Evolutionary conservation across 169 alveolate species (phyloP).

Genomic region (Plasmodium fragile): DNA sequence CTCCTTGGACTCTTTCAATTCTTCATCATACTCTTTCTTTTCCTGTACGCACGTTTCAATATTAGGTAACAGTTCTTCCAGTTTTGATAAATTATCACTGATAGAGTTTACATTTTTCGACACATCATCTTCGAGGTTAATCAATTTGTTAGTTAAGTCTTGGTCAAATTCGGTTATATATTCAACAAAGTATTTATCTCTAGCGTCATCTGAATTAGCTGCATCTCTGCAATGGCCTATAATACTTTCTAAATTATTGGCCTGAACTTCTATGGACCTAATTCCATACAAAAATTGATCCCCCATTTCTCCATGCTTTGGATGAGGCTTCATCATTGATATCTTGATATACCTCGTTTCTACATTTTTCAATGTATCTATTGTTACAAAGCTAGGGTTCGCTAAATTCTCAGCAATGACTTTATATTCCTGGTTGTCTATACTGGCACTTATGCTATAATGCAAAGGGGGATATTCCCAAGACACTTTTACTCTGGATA

Average conservation of each 20-base stretch:
- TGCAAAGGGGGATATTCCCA: slow-evolving; percentile 94
- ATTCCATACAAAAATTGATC: slow-evolving; percentile 90
- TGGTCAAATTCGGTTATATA: slow-evolving; percentile 88
- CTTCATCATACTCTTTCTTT: slow-evolving; percentile 79
- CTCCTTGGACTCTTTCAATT: slow-evolving; percentile 80
- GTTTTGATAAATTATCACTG: slow-evolving; percentile 82
- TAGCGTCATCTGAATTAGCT: slow-evolving; percentile 91
- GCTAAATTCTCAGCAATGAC: slow-evolving; percentile 83
- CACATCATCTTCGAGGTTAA: slow-evolving; percentile 88
- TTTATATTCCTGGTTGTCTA: slow-evolving; percentile 85
- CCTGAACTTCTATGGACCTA: slow-evolving; percentile 87
- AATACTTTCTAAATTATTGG: slow-evolving; percentile 88
- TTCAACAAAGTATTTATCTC: slow-evolving; percentile 92
- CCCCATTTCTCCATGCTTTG: slow-evolving; percentile 87
- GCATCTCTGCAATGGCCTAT: slow-evolving; percentile 91
- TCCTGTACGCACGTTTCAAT: slow-evolving; percentile 86
- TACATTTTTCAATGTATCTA: slow-evolving; percentile 84
- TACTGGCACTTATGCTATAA: slow-evolving; percentile 87
- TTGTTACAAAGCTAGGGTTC: slow-evolving; percentile 83
- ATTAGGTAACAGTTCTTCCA: slow-evolving; percentile 85
- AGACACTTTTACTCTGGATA: slow-evolving; percentile 85
- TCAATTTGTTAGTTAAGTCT: slow-evolving; percentile 82
- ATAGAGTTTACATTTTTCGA: slow-evolving; percentile 83
- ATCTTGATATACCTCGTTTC: slow-evolving; percentile 86
- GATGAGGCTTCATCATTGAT: slow-evolving; percentile 91